Base-by-base conservation (phyloP, 2,329 filamentous ascomycete genomes). In the Parascedosporium putredinis region DNA sequence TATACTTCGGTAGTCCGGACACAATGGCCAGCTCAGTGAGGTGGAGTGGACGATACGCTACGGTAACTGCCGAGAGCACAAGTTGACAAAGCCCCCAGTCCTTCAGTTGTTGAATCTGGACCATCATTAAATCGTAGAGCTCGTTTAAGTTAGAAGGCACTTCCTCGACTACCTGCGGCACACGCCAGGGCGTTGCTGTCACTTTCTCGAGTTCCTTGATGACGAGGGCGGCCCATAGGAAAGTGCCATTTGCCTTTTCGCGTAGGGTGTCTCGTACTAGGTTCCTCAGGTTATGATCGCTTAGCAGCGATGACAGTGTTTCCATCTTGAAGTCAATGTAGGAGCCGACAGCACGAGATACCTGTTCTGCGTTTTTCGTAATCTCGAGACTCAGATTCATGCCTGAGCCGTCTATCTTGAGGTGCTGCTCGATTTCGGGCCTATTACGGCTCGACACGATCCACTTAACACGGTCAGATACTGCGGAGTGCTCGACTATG, bases 391-490 rank as follows among this genome's bases (percentile, higher is more conserved):
- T 33, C 20, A 50, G 43, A 40, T 20, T 45, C 46, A 40, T 23
- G 14, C 22, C 33, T 3, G 46, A 48, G 20, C 33, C 22, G 27
- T 44, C 24, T 9, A 14, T 10, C 14, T 24, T 27, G 16, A 48
- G 33, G 3, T 23, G 23, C 23, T 62, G 52, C 47, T 70, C 59
- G 40, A 75, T 71, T 0, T 57, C 54, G 0, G 51, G 55, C 57
- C 53, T 59, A 23, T 72, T 71, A 3, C 72, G 71, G 47, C 72
- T 74, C 0, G 69, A 68, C 0, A 70, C 52, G 14, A 75, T 51
- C 64, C 68, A 73, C 53, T 70, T 75, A 2, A 64, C 56, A 1
- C 51, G 49, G 10, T 55, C 59, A 0, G 45, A 53, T 25, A 33
- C 25, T 20, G 27, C 33, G n/a, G n/a, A 18, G 23, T 14, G 25